These are phyloP conservation scores for Fulvia fulva DNA, from an alignment of 2,329 filamentous ascomycete genomes.

Conservation along the genomic window DNA sequence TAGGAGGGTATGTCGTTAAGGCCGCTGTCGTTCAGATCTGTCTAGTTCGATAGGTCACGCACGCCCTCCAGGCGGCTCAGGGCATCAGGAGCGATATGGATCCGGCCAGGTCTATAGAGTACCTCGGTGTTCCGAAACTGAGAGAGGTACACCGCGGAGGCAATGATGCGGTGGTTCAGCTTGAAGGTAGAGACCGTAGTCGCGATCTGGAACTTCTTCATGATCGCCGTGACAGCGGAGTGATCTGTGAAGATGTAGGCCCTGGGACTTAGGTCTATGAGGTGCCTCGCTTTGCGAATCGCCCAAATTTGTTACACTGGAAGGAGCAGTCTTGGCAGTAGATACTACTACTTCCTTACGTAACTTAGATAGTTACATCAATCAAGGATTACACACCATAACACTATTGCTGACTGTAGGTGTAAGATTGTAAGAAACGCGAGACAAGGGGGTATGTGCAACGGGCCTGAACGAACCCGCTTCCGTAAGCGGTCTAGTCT, in stretches of 20 bases:
- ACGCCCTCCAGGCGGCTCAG: not conserved
- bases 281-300: no score
- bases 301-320: no score
- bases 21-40: not conserved
- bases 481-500: no score
- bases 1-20: not conserved
- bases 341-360: no score
- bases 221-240: not conserved
- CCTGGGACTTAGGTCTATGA: not conserved
- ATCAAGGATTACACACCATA: no score
- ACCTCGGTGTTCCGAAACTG: slow-evolving; percentile 1
- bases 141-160: not conserved
- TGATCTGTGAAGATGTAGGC: slow-evolving; percentile 1
- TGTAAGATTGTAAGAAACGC: no score
- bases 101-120: not conserved
- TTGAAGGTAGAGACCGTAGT: not conserved
- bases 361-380: no score
- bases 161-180: not conserved
- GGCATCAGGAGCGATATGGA: not conserved
- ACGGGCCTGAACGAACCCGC: no score
- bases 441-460: no score
- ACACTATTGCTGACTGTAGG: no score
- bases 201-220: not conserved
- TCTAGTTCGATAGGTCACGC: not conserved
- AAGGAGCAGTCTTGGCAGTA: no score